Base-by-base conservation (phyloP, 2,329 filamentous ascomycete species). In the Mycocentrospora acerina region DNA sequence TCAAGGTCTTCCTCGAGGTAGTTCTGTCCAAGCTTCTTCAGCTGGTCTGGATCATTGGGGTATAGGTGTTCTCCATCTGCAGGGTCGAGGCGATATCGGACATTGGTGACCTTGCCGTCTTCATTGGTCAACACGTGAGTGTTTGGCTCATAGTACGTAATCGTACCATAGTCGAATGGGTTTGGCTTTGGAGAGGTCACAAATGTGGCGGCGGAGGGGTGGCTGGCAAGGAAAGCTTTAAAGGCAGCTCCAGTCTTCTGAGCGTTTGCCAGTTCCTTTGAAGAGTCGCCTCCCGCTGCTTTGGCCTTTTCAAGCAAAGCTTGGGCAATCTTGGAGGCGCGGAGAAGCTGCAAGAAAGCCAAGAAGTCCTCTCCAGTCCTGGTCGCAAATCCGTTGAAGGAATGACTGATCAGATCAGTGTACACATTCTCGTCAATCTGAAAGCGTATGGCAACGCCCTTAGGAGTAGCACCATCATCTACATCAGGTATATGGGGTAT, bases 181-280 rank as follows among this genome's bases (percentile, higher is more conserved):
- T 72, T 97, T 24, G 91, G 91, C 1, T 97, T 97, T 66, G 91
- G 91, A 27, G 91, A 90, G 37, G 81, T 88, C 12, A 81, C 80
- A 36, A 90, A 89, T 1, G 86, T 13, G 90, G 71, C 0, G 95
- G 96, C 65, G 90, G 91, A 9, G 78, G 90, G 5, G 95, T 97
- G 68, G 90, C 88, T 0, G 90, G 88, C 24, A 82, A 86, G 52
- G 90, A 97, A 66, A 90, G 91, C 0, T 71, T 97, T 12, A 77
- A 88, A 25, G 82, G 82, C 2, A 63, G 96, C 35, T 94, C 87
- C 68, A 95, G 95, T 67, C 24, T 32, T 29, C 14, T 37, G 33
- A 26, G 40, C 39, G 4, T 16, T 32, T 18, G 24, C 36, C 18
- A 16, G 14, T n/a, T 44, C 41, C 10, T 37, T 34, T 6, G 13